These are phyloP conservation scores for Cyclostephanos tholiformis DNA, from an alignment of 108 stramenopile genomes.

Conservation along the genomic window DNA sequence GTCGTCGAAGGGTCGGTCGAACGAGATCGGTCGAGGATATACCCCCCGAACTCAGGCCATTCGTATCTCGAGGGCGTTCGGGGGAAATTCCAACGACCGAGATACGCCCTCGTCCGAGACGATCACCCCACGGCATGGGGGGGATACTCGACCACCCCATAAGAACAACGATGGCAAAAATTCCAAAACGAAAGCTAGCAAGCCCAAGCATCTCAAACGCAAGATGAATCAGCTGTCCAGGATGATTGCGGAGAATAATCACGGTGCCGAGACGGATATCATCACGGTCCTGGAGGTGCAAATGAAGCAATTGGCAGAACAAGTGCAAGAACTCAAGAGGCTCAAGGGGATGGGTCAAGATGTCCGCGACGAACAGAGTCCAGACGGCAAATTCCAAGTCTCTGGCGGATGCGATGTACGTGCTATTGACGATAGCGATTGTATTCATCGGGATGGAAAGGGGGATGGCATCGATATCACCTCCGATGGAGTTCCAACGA, in stretches of 20 bases:
- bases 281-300: conserved; percentile 44
- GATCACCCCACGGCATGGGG: neutral
- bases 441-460: neutral
- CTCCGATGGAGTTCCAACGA: conserved; percentile 20
- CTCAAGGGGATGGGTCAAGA: conserved; percentile 5
- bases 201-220: conserved; percentile 86
- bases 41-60: neutral
- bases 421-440: neutral
- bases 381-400: neutral
- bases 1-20: neutral
- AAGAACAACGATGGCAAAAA: conserved; percentile 37
- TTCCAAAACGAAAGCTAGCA: conserved; percentile 53
- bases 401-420: neutral
- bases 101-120: conserved; percentile 17
- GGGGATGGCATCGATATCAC: conserved; percentile 7
- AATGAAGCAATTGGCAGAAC: conserved; percentile 44
- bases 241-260: conserved; percentile 40
- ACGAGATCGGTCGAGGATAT: conserved; percentile 1
- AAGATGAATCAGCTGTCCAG: conserved; percentile 64
- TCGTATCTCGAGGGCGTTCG: too few relatives aligned
- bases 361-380: conserved; percentile 8
- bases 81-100: neutral
- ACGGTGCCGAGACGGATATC: conserved; percentile 21
- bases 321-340: conserved; percentile 38
- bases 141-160: neutral